Evolutionary conservation across 2,329 filamentous ascomycete genomes (phyloP).

Genomic region (Emericellopsis atlantica): DNA sequence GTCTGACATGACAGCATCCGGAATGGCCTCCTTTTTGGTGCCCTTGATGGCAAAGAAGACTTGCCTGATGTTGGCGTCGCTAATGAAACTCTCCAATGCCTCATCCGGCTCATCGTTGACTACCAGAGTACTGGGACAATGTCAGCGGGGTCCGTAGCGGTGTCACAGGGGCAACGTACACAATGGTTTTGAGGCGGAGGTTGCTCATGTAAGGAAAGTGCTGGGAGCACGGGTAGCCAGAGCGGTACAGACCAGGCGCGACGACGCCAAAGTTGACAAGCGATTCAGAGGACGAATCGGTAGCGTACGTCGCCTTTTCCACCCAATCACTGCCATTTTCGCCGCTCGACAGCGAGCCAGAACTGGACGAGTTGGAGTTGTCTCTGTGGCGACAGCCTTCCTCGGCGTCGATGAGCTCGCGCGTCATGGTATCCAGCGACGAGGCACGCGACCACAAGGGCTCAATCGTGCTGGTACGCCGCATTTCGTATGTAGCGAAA

Average conservation of each 20-base stretch:
- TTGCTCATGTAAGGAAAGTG: conserved; percentile 59
- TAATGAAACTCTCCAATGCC: conserved; percentile 49
- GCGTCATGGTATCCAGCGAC: too few species aligned
- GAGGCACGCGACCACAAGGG: too few species aligned
- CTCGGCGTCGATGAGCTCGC: background rate
- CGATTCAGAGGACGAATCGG: too few species aligned
- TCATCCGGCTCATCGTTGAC: conserved; percentile 44
- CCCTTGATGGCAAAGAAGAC: conserved; percentile 66
- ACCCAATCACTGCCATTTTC: too few species aligned
- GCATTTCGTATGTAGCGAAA: background rate
- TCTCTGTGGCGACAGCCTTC: background rate
- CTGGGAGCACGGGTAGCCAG: conserved; percentile 61
- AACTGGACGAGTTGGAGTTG: background rate
- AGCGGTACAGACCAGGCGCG: conserved; percentile 63
- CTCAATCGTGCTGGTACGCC: too few species aligned
- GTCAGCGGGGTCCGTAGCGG: conserved; percentile 4
- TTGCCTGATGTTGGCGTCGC: conserved; percentile 55
- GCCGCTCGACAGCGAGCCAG: background rate
- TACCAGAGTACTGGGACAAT: conserved; percentile 41
- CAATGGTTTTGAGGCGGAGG: conserved; percentile 64
- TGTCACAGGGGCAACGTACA: conserved; percentile 31
- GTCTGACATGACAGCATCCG: conserved; percentile 51
- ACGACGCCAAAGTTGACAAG: conserved; percentile 63
- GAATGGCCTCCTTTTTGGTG: conserved; percentile 73
- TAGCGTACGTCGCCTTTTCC: too few species aligned